A percentile compares a stretch with the other conserved stretches of the same genome.
phyloP scores from a whole-genome alignment of 345 rosid genomes.

The Melastoma malabathricum region DNA sequence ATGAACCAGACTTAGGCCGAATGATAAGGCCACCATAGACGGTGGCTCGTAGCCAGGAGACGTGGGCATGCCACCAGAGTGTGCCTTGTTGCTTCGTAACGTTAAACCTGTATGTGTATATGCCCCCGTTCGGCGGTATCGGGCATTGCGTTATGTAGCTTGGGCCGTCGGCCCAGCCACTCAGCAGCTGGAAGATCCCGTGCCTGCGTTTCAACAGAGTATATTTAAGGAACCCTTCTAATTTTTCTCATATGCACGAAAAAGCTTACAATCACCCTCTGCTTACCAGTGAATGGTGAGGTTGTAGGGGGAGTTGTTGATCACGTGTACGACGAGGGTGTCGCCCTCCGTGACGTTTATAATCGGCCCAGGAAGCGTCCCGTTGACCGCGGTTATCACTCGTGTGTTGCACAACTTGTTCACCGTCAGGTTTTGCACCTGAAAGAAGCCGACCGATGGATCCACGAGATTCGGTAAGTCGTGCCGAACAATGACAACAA shows the following conservation, averaged over 20 bases:
- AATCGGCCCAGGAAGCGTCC: constrained; percentile 66
- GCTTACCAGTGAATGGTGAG: constrained; percentile 76
- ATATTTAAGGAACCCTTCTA: not conserved
- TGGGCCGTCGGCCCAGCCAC: constrained; percentile 87
- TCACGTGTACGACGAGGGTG: constrained; percentile 58
- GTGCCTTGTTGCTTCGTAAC: constrained; percentile 69
- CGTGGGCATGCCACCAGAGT: constrained; percentile 93
- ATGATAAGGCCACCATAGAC: constrained; percentile 76
- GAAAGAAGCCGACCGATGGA: constrained; percentile 3
- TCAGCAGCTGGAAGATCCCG: constrained; percentile 53
- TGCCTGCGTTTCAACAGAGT: constrained; percentile 31
- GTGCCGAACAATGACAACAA: not conserved
- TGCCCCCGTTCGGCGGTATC: constrained; percentile 37
- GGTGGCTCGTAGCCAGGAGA: constrained; percentile 59
- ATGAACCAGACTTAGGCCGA: constrained; percentile 49
- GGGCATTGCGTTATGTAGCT: constrained; percentile 76
- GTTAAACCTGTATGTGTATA: constrained; percentile 50
- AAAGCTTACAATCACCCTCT: not conserved
- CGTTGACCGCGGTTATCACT: constrained; percentile 62
- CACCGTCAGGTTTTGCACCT: constrained; percentile 62
- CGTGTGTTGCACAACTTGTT: constrained; percentile 39
- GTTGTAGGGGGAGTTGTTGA: constrained; percentile 73
- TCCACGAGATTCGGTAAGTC: not conserved
- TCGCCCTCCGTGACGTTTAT: constrained; percentile 57
- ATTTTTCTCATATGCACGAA: not conserved